phyloP scores from a whole-genome alignment of 768 basidiomycete genomes.

The Psilocybe cubensis region DNA sequence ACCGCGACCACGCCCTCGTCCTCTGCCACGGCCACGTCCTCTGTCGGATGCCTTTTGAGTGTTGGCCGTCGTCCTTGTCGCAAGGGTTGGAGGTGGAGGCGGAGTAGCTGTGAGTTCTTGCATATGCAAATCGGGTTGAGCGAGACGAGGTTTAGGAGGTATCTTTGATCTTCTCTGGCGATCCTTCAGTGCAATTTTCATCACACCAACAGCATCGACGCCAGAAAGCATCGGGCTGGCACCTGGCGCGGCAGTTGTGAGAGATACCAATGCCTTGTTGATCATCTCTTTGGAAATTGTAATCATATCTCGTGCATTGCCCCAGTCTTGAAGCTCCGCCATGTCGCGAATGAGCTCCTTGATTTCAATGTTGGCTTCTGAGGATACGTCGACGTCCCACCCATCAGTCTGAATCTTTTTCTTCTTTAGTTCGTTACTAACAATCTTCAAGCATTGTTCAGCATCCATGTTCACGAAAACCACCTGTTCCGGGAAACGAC shows the following conservation, averaged over 20 bases:
- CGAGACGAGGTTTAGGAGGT: not conserved
- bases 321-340: constrained; percentile 58
- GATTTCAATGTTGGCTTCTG: constrained; percentile 31
- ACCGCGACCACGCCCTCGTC: not conserved
- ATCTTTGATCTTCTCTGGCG: constrained; percentile 11
- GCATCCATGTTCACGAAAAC: constrained; percentile 55
- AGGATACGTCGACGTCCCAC: constrained; percentile 24
- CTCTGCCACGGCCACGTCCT: not conserved
- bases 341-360: constrained; percentile 41
- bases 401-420: constrained; percentile 39
- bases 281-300: constrained; percentile 55
- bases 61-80: not conserved
- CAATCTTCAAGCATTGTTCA: constrained; percentile 50
- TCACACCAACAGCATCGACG: constrained; percentile 16
- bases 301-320: constrained; percentile 69
- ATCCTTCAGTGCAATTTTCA: constrained; percentile 5
- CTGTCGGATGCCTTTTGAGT: not conserved
- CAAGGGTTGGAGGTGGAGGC: not conserved
- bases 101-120: constrained; percentile 4
- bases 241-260: not conserved
- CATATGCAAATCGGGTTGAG: not conserved
- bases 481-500: constrained; percentile 69
- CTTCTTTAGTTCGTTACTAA: constrained; percentile 51
- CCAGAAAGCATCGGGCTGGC: constrained; percentile 7
- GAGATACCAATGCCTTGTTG: constrained; percentile 35